Evolutionary conservation across 352 stramenopile genomes (phyloP).

Genomic region (Peronospora belbahrii): DNA sequence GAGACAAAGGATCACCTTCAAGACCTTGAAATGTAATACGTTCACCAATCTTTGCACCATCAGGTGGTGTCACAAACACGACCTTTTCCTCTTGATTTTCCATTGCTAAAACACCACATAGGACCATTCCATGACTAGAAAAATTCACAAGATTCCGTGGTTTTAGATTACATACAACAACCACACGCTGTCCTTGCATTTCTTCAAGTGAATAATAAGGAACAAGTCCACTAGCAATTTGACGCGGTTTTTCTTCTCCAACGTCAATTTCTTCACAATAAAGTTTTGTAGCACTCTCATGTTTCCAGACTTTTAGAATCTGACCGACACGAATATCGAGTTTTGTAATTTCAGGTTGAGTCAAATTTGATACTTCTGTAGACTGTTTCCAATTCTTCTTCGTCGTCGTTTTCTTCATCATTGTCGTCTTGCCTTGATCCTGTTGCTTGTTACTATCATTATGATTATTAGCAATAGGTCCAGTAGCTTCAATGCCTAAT

Average conservation of each 20-base stretch:
- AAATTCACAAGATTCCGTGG: slow-evolving; percentile 85
- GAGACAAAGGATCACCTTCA: slow-evolving; percentile 61
- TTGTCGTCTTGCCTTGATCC: slow-evolving; percentile 24
- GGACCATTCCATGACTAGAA: slow-evolving; percentile 88
- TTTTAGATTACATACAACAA: slow-evolving; percentile 90
- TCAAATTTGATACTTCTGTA: slow-evolving; percentile 1
- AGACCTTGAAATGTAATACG: slow-evolving; percentile 66
- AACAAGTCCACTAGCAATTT: slow-evolving; percentile 84
- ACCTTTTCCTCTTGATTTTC: slow-evolving; percentile 76
- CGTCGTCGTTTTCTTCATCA: slow-evolving; percentile 29
- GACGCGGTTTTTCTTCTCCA: slow-evolving; percentile 74
- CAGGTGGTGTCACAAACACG: slow-evolving; percentile 77
- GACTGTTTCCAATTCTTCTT: slow-evolving; percentile 47
- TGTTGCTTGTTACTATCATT: slow-evolving; percentile 21
- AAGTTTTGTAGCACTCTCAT: slow-evolving; percentile 87
- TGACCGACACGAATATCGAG: slow-evolving; percentile 88
- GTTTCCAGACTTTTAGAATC: slow-evolving; percentile 90
- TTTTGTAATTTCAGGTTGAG: slow-evolving; percentile 87
- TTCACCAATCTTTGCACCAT: slow-evolving; percentile 64
- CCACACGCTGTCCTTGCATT: slow-evolving; percentile 77
- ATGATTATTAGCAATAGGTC: too few species aligned
- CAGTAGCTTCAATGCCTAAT: slow-evolving; percentile 64
- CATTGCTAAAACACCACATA: slow-evolving; percentile 68
- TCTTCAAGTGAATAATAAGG: slow-evolving; percentile 82
- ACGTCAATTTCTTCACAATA: slow-evolving; percentile 91